Evolutionary conservation across 2,329 filamentous ascomycete species (phyloP).

Genomic region (Alternaria novae-zelandiae): DNA sequence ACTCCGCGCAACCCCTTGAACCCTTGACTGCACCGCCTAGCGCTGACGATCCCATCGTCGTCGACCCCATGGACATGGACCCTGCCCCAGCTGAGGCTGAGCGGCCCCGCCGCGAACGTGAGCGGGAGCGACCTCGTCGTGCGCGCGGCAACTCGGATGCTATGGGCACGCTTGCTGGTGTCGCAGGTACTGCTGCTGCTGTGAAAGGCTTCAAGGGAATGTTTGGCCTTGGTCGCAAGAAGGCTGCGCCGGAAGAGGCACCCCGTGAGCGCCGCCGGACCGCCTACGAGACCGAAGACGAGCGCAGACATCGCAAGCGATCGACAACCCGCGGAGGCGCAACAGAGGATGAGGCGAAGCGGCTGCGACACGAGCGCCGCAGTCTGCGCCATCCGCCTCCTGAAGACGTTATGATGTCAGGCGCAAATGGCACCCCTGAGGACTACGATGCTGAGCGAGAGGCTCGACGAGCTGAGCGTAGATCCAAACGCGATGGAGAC

Average conservation of each 20-base stretch:
- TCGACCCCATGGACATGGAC: conserved; percentile 46
- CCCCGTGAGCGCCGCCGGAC: conserved; percentile 40
- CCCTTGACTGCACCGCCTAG: conserved; percentile 46
- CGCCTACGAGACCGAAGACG: conserved; percentile 46
- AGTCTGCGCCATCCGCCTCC: conserved; percentile 37
- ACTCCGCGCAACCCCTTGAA: conserved; percentile 43
- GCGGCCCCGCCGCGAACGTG: conserved; percentile 51
- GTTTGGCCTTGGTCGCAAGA: conserved; percentile 52
- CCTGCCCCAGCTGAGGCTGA: conserved; percentile 54
- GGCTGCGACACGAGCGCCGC: conserved; percentile 46
- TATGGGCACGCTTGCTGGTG: conserved; percentile 57
- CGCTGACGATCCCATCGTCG: conserved; percentile 53
- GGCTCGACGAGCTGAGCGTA: conserved; percentile 46
- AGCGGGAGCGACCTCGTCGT: conserved; percentile 45
- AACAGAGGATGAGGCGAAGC: conserved; percentile 48
- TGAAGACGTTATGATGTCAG: conserved; percentile 37
- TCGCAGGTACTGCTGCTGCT: conserved; percentile 47
- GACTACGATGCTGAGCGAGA: conserved; percentile 47
- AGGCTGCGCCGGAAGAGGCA: conserved; percentile 38
- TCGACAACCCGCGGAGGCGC: conserved; percentile 42
- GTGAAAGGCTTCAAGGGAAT: conserved; percentile 64
- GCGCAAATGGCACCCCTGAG: conserved; percentile 31
- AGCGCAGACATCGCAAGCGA: conserved; percentile 46
- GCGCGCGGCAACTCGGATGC: conserved; percentile 67
- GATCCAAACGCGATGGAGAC: conserved; percentile 45